Evolutionary conservation across 2,329 filamentous ascomycete species (phyloP), one percentile per base, ranked within the genome.

Genomic region (Pseudocercospora crystallina): DNA sequence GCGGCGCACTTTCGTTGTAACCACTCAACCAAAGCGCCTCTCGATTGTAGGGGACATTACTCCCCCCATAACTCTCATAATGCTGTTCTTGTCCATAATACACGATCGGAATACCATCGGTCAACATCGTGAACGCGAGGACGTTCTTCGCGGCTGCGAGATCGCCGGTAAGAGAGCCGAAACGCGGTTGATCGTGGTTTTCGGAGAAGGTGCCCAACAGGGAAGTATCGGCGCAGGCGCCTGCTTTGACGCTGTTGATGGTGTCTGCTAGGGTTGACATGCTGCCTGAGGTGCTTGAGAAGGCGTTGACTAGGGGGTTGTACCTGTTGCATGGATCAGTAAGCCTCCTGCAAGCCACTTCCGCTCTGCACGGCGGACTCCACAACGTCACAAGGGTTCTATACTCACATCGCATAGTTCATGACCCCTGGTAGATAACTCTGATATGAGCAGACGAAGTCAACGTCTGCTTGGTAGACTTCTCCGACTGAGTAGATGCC

Each of bases 61-160:
- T 49, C 30, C 64, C 66, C 32, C 69, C 69, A 11, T 56, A 26
- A 9, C 62, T 62, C 2, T 71, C 64, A 63, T 77, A 82, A 53
- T 78, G 80, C 61, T 86, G 83, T 66, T 86, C 84, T 54, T 83
- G 80, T 26, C 83, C 84, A 58, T 84, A 78, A 67, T 86, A 87
- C 31, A 86, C 74, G 48, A 85, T 81, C 1, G 83, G 82, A 34
- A 86, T 80, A 14, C 83, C 83, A 47, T 84, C 74, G 2, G 72
- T 72, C 13, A 86, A 75, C 29, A 86, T 76, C n/a, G 78, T 80
- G 60, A 81, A 85, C 0, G 81, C 75, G 35, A 86, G 72, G 5
- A 80, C 75, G 59, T 86, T 86, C 65, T 81, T 80, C 39, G 82
- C 77, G 2, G 84, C 73, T 44, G 79, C 68, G 7, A 76, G 65